Conservation (phyloP, 2,329 filamentous ascomycete species). For the Aspergillus latus region DNA sequence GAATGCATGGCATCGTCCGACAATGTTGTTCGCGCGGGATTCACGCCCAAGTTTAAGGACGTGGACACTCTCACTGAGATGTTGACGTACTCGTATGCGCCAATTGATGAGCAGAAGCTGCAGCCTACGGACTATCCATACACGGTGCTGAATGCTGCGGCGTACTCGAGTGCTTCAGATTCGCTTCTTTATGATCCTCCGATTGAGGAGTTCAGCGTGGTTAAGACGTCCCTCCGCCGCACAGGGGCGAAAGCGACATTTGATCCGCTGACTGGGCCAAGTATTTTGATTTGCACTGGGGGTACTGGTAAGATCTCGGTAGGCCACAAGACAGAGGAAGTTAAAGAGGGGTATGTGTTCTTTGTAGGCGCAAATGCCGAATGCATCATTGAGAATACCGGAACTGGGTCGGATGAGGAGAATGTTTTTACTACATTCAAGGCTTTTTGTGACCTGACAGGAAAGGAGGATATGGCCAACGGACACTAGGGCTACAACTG, state of each 20-base stretch:
- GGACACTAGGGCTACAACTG: slow-evolving; percentile 27
- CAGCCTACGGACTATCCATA: slow-evolving; percentile 80
- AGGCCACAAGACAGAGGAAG: slow-evolving; percentile 73
- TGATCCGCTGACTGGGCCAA: slow-evolving; percentile 81
- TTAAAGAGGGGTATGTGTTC: slow-evolving; percentile 72
- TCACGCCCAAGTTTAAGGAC: slow-evolving; percentile 99
- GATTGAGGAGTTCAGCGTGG: slow-evolving; percentile 92
- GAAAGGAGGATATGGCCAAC: slow-evolving; percentile 42
- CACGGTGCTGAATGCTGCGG: slow-evolving; percentile 73
- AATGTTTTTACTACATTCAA: slow-evolving; percentile 85
- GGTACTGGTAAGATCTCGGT: slow-evolving; percentile 83
- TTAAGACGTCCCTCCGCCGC: slow-evolving; percentile 71
- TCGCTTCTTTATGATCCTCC: slow-evolving; percentile 85
- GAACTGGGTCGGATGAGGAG: slow-evolving; percentile 53
- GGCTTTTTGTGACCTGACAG: slow-evolving; percentile 83
- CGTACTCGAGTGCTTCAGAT: slow-evolving; percentile 74
- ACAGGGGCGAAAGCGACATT: slow-evolving; percentile 80
- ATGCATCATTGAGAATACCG: slow-evolving; percentile 68
- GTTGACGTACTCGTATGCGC: slow-evolving; percentile 93
- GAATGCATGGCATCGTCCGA: slow-evolving; percentile 99
- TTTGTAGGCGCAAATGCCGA: slow-evolving; percentile 89
- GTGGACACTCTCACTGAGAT: slow-evolving; percentile 83
- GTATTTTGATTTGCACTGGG: slow-evolving; percentile 85
- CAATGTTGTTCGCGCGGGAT: slow-evolving; percentile 94
- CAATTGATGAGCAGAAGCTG: slow-evolving; percentile 95